These are phyloP conservation scores for Phaseolus lunatus DNA, from an alignment of 306 rosid species.

Conservation along the genomic window DNA sequence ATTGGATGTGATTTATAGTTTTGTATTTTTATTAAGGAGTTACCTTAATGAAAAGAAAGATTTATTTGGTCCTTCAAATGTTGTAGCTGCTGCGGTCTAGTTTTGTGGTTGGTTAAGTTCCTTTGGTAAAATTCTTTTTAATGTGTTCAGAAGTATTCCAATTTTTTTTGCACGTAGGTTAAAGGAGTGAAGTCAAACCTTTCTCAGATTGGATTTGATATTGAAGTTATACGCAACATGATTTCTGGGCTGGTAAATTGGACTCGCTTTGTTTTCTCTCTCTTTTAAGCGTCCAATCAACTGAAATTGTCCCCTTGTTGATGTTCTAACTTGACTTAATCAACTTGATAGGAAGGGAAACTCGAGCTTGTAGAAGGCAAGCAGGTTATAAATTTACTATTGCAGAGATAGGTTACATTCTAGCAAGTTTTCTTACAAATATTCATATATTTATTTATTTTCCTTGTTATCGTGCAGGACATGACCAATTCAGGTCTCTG, in stretches of 20 bases:
- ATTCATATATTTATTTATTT: background rate
- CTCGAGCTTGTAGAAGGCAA: slow-evolving; percentile 50
- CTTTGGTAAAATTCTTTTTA: slow-evolving; percentile 17
- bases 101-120: background rate
- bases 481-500: slow-evolving; percentile 43
- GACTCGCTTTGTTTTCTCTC: slow-evolving; percentile 2
- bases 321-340: slow-evolving; percentile 35
- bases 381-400: slow-evolving; percentile 48
- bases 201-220: slow-evolving; percentile 72
- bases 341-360: slow-evolving; percentile 47
- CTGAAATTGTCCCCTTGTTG: slow-evolving; percentile 2
- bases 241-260: slow-evolving; percentile 48
- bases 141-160: slow-evolving; percentile 8
- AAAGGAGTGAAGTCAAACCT: slow-evolving; percentile 71
- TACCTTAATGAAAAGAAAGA: too few species aligned
- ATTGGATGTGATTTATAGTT: too few species aligned
- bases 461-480: slow-evolving; percentile 41
- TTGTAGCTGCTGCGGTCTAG: slow-evolving; percentile 32
- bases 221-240: slow-evolving; percentile 45
- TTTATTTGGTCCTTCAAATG: background rate
- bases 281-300: slow-evolving; percentile 18
- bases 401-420: slow-evolving; percentile 16
- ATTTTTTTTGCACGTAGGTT: slow-evolving; percentile 56
- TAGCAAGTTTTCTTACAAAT: slow-evolving; percentile 3
- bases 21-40: too few species aligned